These are phyloP conservation scores for Tilletia walkeri DNA, from an alignment of 1,284 basidiomycete species.

Conservation along the genomic window DNA sequence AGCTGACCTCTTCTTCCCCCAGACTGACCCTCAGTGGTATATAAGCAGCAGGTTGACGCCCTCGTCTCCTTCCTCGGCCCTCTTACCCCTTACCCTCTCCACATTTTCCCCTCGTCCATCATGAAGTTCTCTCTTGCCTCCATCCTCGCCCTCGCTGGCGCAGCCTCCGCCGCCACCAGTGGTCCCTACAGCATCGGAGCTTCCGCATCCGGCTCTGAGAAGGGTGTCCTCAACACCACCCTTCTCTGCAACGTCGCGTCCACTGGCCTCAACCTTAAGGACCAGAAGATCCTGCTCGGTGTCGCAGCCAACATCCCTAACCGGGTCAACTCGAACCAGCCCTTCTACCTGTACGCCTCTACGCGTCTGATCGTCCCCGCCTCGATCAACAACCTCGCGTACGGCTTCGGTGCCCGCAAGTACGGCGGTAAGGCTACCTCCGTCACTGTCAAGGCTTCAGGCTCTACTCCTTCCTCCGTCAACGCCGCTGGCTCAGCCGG, in stretches of 20 bases:
- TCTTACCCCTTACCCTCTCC: not conserved
- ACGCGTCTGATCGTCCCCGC: slow-evolving; percentile 15
- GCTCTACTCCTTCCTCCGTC: not conserved
- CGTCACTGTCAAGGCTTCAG: slow-evolving; percentile 8
- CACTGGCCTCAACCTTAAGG: slow-evolving; percentile 16
- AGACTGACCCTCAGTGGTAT: not conserved
- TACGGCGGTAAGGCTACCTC: slow-evolving; percentile 12
- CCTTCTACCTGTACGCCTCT: slow-evolving; percentile 12
- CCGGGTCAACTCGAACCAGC: slow-evolving; percentile 2
- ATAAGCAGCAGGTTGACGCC: not conserved
- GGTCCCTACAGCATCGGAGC: slow-evolving; percentile 14
- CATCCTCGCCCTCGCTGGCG: slow-evolving; percentile 13
- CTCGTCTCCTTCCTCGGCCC: not conserved
- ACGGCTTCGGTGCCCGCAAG: slow-evolving; percentile 8
- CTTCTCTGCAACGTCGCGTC: slow-evolving; percentile 8
- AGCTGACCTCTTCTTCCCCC: too few species aligned
- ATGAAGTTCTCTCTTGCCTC: slow-evolving; percentile 14
- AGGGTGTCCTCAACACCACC: slow-evolving; percentile 18
- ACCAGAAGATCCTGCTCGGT: slow-evolving; percentile 15
- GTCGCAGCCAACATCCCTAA: slow-evolving; percentile 16
- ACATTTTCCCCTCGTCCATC: not conserved
- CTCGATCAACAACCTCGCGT: slow-evolving; percentile 13
- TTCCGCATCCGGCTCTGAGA: slow-evolving; percentile 3
- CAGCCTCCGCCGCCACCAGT: slow-evolving; percentile 12
- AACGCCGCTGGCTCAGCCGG: slow-evolving; percentile 2